Percentiles rank a stretch among this genome's conserved stretches.
Evolutionary conservation across 176 grass and related monocot species (phyloP).

Genomic region (Aegilops tauschii): DNA sequence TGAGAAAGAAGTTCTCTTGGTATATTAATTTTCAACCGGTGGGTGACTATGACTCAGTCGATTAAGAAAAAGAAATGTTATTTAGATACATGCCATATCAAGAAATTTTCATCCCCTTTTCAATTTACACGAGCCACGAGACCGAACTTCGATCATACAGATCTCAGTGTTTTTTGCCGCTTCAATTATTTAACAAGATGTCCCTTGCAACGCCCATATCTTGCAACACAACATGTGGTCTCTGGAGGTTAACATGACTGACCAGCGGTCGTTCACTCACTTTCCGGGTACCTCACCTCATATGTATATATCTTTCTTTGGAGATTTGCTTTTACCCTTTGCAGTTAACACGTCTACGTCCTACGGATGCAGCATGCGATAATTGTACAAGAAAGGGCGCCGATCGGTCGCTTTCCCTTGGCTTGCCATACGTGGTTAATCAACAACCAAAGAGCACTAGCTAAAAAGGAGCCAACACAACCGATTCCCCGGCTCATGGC

Average conservation of each 20-base stretch:
- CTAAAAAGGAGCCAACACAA: neutral
- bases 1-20: too few relatives aligned
- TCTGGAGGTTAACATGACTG: neutral
- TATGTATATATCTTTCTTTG: neutral
- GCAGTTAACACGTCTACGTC: neutral
- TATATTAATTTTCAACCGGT: too few relatives aligned
- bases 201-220: neutral
- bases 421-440: neutral
- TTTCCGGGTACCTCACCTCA: neutral
- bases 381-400: neutral
- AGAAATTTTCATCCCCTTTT: too few relatives aligned
- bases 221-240: neutral
- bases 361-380: neutral
- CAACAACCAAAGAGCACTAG: neutral
- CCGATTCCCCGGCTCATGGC: neutral
- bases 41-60: too few relatives aligned
- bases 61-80: too few relatives aligned
- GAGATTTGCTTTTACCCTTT: neutral
- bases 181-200: too few relatives aligned
- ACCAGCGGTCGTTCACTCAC: neutral
- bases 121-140: too few relatives aligned
- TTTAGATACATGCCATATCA: too few relatives aligned
- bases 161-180: too few relatives aligned
- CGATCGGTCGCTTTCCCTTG: neutral
- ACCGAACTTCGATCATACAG: too few relatives aligned